These are phyloP conservation scores for Onygenales sp. DNA, from an alignment of 2,329 filamentous ascomycete genomes.

Conservation along the genomic window DNA sequence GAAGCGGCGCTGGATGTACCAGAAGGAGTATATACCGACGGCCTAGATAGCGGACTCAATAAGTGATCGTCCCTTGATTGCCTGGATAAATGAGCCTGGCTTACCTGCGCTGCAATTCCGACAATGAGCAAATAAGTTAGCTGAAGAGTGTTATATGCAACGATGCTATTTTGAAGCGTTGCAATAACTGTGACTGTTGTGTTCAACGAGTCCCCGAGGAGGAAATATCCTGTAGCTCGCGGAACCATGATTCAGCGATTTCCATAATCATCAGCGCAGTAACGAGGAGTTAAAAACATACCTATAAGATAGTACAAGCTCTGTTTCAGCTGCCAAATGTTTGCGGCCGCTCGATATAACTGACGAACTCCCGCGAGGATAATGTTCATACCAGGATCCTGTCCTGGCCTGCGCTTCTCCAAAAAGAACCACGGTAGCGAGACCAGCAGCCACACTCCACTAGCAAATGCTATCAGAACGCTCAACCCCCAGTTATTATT, in stretches of 20 bases:
- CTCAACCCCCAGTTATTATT: slow-evolving; percentile 60
- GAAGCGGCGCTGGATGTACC: slow-evolving; percentile 52
- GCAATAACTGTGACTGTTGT: slow-evolving; percentile 60
- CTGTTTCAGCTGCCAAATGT: slow-evolving; percentile 58
- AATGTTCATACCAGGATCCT: slow-evolving; percentile 38
- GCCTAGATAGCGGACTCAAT: slow-evolving; percentile 14
- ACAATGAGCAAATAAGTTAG: slow-evolving; percentile 59
- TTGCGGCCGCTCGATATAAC: slow-evolving; percentile 45
- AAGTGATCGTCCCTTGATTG: too few relatives aligned
- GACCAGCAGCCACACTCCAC: slow-evolving; percentile 54
- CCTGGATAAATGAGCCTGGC: neutral
- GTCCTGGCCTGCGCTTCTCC: slow-evolving; percentile 55
- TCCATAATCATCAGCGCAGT: neutral
- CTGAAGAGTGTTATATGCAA: slow-evolving; percentile 55
- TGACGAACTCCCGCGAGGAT: slow-evolving; percentile 55
- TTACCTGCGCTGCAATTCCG: slow-evolving; percentile 53
- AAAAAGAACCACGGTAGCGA: slow-evolving; percentile 58
- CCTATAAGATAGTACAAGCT: slow-evolving; percentile 56
- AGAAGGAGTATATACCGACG: slow-evolving; percentile 53
- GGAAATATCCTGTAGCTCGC: slow-evolving; percentile 44
- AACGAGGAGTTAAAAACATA: slow-evolving; percentile 13
- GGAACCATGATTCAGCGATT: neutral
- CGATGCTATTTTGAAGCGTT: slow-evolving; percentile 56
- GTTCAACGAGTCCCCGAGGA: slow-evolving; percentile 61
- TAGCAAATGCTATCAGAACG: slow-evolving; percentile 56